Evolutionary conservation across 768 basidiomycete genomes (phyloP).

Genomic region (Russula earlei): DNA sequence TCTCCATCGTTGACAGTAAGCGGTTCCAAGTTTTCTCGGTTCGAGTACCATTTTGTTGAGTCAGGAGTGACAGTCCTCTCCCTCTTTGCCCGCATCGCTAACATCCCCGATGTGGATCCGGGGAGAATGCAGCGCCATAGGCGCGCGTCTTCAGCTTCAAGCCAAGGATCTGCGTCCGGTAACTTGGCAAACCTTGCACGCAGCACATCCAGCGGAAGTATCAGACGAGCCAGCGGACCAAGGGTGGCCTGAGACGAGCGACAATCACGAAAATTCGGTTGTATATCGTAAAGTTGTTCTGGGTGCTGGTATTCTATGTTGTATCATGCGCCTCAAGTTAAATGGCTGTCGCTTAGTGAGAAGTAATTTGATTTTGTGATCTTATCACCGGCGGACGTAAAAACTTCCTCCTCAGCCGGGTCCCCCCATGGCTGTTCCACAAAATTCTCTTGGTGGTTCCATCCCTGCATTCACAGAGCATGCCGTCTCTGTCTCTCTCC

Average conservation of each 20-base stretch:
- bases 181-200: conserved; percentile 5
- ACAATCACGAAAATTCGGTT: neutral
- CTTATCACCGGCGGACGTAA: too few relatives aligned
- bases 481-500: conserved; percentile 91
- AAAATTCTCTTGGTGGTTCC: conserved; percentile 35
- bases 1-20: conserved; percentile 72
- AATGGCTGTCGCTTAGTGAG: too few relatives aligned
- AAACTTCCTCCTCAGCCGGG: too few relatives aligned
- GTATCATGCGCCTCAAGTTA: neutral
- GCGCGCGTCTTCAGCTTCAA: conserved; percentile 62
- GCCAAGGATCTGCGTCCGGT: conserved; percentile 20
- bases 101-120: conserved; percentile 67
- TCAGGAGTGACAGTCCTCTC: conserved; percentile 47
- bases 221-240: neutral
- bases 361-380: too few relatives aligned
- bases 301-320: neutral
- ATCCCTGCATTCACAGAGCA: conserved; percentile 69
- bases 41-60: neutral
- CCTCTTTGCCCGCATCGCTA: conserved; percentile 65
- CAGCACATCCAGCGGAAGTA: conserved; percentile 12
- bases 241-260: neutral
- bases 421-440: conserved; percentile 5
- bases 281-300: neutral
- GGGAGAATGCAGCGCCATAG: conserved; percentile 71
- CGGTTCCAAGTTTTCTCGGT: conserved; percentile 22